Percentiles rank a stretch among this genome's conserved stretches.
These are phyloP conservation scores for Senna siamea DNA, from an alignment of 306 rosid genomes.

Conservation along the genomic window DNA sequence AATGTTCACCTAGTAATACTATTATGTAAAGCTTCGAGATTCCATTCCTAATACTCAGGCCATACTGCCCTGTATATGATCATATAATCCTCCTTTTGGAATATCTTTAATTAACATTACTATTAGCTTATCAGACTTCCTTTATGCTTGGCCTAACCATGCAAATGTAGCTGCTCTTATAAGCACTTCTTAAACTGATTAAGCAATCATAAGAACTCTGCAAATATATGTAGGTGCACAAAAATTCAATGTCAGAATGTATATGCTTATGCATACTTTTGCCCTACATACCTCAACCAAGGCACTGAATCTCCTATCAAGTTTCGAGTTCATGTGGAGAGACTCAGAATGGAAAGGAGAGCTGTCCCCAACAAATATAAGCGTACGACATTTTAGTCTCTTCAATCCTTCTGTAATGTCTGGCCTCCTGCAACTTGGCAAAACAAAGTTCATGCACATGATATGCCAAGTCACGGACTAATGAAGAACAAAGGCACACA, in stretches of 20 bases:
- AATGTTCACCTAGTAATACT: neutral
- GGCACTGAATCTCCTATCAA: conserved; percentile 90
- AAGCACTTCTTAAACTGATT: no score
- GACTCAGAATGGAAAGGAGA: conserved; percentile 97
- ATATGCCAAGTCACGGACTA: neutral
- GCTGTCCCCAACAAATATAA: conserved; percentile 93
- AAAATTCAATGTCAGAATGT: no score
- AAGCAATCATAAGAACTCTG: no score
- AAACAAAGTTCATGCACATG: conserved; percentile 30
- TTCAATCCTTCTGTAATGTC: conserved; percentile 84
- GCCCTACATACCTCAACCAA: conserved; percentile 80
- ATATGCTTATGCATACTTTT: neutral
- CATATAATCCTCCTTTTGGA: no score
- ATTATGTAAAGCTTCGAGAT: neutral
- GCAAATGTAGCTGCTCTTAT: neutral
- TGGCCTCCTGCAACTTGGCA: conserved; percentile 69
- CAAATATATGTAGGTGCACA: no score
- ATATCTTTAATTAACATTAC: no score
- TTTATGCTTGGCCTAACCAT: neutral
- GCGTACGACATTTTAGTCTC: conserved; percentile 79
- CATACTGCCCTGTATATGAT: no score
- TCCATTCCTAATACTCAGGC: no score
- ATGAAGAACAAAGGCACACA: neutral
- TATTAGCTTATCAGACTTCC: no score
- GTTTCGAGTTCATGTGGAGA: conserved; percentile 83